Conservation (phyloP, 2,329 filamentous ascomycete genomes). For the Colletotrichum eremochloae region DNA sequence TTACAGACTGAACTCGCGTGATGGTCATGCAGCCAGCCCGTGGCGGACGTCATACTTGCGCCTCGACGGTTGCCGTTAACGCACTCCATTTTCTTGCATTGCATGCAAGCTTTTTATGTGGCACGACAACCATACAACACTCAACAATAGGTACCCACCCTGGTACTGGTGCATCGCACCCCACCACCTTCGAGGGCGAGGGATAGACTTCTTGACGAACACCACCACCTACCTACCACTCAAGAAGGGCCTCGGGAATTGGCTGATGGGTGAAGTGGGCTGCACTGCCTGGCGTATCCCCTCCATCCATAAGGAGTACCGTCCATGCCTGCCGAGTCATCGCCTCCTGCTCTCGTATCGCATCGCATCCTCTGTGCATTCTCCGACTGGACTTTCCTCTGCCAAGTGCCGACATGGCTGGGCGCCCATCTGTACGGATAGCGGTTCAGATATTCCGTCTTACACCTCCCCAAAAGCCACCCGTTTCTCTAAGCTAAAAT, state of each 20-base stretch:
- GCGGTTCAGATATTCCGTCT: conserved; percentile 1
- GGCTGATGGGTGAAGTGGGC: background rate
- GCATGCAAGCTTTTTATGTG: conserved; percentile 29
- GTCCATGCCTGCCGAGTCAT: background rate
- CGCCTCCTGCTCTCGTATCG: background rate
- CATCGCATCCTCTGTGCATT: background rate
- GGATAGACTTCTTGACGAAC: background rate
- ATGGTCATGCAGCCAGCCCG: conserved; percentile 34
- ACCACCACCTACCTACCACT: conserved; percentile 1
- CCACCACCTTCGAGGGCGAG: background rate
- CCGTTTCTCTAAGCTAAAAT: background rate
- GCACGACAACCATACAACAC: conserved; percentile 7
- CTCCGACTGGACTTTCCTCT: background rate
- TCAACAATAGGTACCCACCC: background rate
- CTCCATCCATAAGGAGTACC: background rate
- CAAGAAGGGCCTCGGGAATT: background rate
- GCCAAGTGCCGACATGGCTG: conserved; percentile 41
- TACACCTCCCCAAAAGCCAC: background rate
- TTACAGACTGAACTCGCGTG: conserved; percentile 31
- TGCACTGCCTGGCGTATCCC: background rate
- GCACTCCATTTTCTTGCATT: conserved; percentile 38
- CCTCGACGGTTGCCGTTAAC: conserved; percentile 32
- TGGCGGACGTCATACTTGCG: conserved; percentile 35
- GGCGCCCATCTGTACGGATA: conserved; percentile 3
- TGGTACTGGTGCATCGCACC: background rate